Evolutionary conservation across 257 asterid species (phyloP).

Genomic region (Gynochthodes officinalis): DNA sequence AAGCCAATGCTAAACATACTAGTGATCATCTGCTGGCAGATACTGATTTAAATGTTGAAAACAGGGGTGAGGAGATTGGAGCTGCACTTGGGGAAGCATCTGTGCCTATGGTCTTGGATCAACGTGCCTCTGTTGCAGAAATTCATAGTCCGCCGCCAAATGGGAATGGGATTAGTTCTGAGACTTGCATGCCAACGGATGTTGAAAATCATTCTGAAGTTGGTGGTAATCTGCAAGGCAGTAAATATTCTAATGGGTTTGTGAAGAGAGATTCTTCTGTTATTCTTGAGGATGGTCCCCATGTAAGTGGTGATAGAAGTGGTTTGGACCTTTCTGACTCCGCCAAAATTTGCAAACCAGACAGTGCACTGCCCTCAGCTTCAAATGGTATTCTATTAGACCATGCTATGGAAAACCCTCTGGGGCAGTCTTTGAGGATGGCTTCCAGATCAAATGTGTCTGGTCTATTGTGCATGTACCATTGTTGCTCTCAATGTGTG

Average conservation of each 20-base stretch:
- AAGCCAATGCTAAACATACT: conserved; percentile 26
- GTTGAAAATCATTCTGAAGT: conserved; percentile 24
- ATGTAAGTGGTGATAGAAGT: conserved; percentile 24
- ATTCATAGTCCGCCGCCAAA: conserved; percentile 23
- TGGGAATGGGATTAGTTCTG: conserved; percentile 34
- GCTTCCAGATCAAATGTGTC: conserved; percentile 24
- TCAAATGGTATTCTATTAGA: conserved; percentile 26
- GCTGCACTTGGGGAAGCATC: conserved; percentile 30
- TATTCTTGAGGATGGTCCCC: conserved; percentile 29
- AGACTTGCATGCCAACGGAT: conserved; percentile 25
- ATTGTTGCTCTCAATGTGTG: conserved; percentile 67
- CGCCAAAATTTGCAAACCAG: conserved; percentile 17
- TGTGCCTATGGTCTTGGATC: conserved; percentile 19
- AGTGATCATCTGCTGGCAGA: conserved; percentile 19
- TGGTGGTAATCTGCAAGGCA: conserved; percentile 24
- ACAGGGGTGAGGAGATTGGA: conserved; percentile 28
- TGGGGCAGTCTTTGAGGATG: conserved; percentile 18
- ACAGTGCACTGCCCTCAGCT: conserved; percentile 17
- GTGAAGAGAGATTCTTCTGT: conserved; percentile 22
- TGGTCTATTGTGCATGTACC: conserved; percentile 43
- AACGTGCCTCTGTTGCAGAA: conserved; percentile 19
- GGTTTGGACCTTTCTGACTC: conserved; percentile 20
- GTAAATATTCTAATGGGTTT: conserved; percentile 47
- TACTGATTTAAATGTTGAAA: conserved; percentile 21
- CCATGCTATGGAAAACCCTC: conserved; percentile 20